Evolutionary conservation across 768 basidiomycete genomes (phyloP).

Genomic region (Leccinum pellstonianum): DNA sequence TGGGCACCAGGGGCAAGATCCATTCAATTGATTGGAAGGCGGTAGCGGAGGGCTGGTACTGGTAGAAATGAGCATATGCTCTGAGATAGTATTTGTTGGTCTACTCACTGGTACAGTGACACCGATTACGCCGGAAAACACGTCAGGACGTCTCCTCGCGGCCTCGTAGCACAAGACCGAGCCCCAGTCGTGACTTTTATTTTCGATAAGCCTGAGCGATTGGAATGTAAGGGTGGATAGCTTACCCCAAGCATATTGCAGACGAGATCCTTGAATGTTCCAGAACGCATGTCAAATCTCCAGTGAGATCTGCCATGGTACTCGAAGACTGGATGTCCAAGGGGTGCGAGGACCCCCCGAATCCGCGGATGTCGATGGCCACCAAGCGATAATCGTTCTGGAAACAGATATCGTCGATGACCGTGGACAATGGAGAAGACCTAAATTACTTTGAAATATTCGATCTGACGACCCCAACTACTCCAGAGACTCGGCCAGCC

Average conservation of each 20-base stretch:
- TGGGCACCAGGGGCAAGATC: conserved; percentile 44
- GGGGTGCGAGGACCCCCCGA: conserved; percentile 65
- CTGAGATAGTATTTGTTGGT: not conserved
- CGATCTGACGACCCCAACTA: conserved; percentile 70
- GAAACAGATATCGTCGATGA: not conserved
- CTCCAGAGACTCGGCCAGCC: conserved; percentile 82
- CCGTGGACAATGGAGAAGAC: too few species aligned
- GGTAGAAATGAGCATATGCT: not conserved
- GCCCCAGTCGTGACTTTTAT: conserved; percentile 75
- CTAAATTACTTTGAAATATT: conserved; percentile 53
- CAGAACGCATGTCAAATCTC: conserved; percentile 64
- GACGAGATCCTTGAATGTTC: conserved; percentile 46
- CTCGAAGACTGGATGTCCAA: conserved; percentile 60
- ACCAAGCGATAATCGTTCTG: conserved; percentile 63
- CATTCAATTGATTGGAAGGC: conserved; percentile 46
- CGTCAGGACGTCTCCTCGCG: conserved; percentile 63
- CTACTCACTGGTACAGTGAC: conserved; percentile 56
- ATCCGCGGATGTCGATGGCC: conserved; percentile 65
- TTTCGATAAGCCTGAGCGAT: not conserved
- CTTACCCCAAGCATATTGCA: conserved; percentile 64
- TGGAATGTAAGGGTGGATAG: not conserved
- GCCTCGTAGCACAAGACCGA: conserved; percentile 65
- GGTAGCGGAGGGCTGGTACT: conserved; percentile 61
- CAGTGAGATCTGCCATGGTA: conserved; percentile 57
- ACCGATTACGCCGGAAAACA: conserved; percentile 58